Evolutionary conservation across 2,329 filamentous ascomycete species (phyloP).

Genomic region (Septoria linicola): DNA sequence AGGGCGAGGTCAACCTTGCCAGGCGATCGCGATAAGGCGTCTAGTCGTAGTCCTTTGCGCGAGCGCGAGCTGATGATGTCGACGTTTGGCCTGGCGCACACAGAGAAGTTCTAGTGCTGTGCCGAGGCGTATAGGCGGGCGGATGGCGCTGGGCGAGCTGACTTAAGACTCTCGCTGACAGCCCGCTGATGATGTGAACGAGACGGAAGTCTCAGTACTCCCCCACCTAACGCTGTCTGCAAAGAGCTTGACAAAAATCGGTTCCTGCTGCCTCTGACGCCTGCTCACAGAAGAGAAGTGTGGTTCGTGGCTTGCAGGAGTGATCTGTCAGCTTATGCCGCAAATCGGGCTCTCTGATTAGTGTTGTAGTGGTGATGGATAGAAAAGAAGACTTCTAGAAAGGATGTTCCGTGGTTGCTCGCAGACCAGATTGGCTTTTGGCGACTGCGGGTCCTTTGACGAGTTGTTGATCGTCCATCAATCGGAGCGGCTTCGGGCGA

Average conservation of each 20-base stretch:
- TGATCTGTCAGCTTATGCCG: not conserved
- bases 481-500: no score
- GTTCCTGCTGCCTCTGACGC: not conserved
- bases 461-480: no score
- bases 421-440: no score
- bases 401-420: no score
- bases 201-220: no score
- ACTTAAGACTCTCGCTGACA: slow-evolving; percentile 3
- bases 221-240: no score
- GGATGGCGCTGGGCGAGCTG: not conserved
- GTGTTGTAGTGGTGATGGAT: no score
- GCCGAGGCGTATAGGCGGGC: not conserved
- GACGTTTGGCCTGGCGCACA: not conserved
- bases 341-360: no score
- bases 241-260: no score
- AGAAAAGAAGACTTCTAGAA: no score
- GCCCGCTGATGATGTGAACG: no score
- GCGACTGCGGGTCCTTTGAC: no score
- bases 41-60: not conserved
- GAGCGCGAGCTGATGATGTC: not conserved
- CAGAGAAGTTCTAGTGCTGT: not conserved
- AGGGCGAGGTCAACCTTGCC: not conserved
- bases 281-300: not conserved
- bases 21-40: not conserved
- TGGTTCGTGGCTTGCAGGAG: not conserved